Conservation (phyloP, 163 green algal species). For the Scenedesmus sp. region DNA sequence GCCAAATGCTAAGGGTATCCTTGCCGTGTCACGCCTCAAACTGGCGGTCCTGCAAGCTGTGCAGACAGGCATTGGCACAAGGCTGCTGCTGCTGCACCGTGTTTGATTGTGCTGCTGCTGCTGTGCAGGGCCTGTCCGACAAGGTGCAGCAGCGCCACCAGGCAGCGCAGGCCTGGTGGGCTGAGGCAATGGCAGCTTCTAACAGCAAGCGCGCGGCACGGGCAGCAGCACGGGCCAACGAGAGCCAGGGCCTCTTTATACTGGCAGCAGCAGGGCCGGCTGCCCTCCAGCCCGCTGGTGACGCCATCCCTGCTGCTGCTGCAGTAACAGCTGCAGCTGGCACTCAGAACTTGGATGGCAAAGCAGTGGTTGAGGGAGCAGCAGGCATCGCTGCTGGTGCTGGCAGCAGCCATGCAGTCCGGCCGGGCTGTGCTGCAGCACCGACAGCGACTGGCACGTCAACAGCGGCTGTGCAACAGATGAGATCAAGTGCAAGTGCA, state of each 20-base stretch:
- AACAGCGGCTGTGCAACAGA: neutral
- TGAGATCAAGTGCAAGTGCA: neutral
- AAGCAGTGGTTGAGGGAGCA: neutral
- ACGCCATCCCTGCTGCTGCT: neutral
- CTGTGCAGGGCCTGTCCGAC: constrained; percentile 16
- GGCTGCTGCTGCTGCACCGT: neutral
- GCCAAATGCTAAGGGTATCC: no score
- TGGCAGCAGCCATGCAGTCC: neutral
- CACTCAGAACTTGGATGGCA: neutral
- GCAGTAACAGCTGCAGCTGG: neutral
- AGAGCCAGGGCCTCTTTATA: neutral
- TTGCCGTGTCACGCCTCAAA: no score
- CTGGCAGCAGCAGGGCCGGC: constrained; percentile 1
- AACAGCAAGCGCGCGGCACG: constrained; percentile 6
- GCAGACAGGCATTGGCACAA: neutral
- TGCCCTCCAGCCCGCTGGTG: neutral
- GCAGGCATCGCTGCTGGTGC: neutral
- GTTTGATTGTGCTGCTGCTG: neutral
- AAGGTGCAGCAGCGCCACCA: constrained; percentile 38
- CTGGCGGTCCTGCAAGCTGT: neutral
- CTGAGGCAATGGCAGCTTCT: constrained; percentile 14
- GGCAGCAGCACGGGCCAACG: neutral
- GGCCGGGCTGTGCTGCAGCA: neutral
- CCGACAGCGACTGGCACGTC: neutral
- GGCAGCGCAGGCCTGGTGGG: constrained; percentile 36